Conservation (phyloP, 257 asterid genomes). For the Voacanga thouarsii region DNA sequence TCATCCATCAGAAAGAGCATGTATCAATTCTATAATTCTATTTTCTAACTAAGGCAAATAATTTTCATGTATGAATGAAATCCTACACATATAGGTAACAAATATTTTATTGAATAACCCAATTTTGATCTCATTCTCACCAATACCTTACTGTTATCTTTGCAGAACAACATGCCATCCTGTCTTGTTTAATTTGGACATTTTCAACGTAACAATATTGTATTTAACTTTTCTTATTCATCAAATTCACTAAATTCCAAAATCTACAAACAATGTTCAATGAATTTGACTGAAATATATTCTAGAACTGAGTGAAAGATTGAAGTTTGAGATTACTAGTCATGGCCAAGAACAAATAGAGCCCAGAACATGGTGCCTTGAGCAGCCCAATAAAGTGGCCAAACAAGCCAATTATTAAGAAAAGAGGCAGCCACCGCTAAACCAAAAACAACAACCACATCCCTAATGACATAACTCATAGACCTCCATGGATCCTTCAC, state of each 20-base stretch:
- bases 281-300: not conserved
- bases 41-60: not conserved
- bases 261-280: not conserved
- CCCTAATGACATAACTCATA: constrained; percentile 83
- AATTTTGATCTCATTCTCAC: no score
- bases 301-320: not conserved
- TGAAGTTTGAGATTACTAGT: constrained; percentile 45
- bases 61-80: not conserved
- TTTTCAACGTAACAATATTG: no score
- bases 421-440: constrained; percentile 80
- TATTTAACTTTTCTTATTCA: not conserved
- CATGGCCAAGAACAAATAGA: constrained; percentile 97
- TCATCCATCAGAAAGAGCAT: not conserved
- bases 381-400: constrained; percentile 98
- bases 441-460: constrained; percentile 70
- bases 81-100: no score
- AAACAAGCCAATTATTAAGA: constrained; percentile 69
- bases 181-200: no score
- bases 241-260: not conserved
- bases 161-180: no score
- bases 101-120: no score
- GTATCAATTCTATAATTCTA: not conserved
- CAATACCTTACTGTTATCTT: no score
- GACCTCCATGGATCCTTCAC: constrained; percentile 87
- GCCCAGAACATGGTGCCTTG: constrained; percentile 99